Evolutionary conservation across 805 yeast genomes (phyloP).

Genomic region (Hemisphaericaspora nanyangensis): DNA sequence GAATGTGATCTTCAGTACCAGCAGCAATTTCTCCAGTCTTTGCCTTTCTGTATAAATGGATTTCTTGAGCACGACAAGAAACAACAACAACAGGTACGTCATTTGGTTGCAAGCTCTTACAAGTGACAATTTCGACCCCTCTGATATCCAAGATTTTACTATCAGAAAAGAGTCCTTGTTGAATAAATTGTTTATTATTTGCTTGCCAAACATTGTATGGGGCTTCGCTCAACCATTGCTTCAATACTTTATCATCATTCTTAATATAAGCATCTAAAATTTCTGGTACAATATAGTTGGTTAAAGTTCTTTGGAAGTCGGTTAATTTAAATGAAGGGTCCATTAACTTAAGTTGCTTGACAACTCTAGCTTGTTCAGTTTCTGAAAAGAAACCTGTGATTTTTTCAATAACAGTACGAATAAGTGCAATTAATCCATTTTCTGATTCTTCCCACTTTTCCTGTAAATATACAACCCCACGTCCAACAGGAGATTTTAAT

Average conservation of each 20-base stretch:
- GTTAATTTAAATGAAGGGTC: slow-evolving; percentile 86
- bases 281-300: slow-evolving; percentile 93
- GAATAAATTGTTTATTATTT: slow-evolving; percentile 85
- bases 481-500: slow-evolving; percentile 67
- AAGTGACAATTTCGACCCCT: slow-evolving; percentile 87
- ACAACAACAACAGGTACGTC: slow-evolving; percentile 90
- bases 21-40: slow-evolving; percentile 95
- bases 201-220: slow-evolving; percentile 94
- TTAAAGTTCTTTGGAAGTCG: slow-evolving; percentile 72
- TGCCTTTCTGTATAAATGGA: slow-evolving; percentile 80
- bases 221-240: slow-evolving; percentile 94
- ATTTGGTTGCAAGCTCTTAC: slow-evolving; percentile 84
- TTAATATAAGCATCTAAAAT: slow-evolving; percentile 90
- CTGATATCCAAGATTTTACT: slow-evolving; percentile 90
- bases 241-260: slow-evolving; percentile 80
- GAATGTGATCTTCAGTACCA: slow-evolving; percentile 90
- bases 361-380: slow-evolving; percentile 93
- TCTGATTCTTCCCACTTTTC: slow-evolving; percentile 90
- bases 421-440: slow-evolving; percentile 77
- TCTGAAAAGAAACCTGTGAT: slow-evolving; percentile 89
- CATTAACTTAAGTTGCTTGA: slow-evolving; percentile 77
- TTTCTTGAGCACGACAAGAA: slow-evolving; percentile 95
- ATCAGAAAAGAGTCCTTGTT: slow-evolving; percentile 87
- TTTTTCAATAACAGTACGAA: slow-evolving; percentile 77
- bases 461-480: slow-evolving; percentile 54